These are phyloP conservation scores for Arthrobotrys iridis DNA, from an alignment of 2,329 filamentous ascomycete species.

Conservation along the genomic window DNA sequence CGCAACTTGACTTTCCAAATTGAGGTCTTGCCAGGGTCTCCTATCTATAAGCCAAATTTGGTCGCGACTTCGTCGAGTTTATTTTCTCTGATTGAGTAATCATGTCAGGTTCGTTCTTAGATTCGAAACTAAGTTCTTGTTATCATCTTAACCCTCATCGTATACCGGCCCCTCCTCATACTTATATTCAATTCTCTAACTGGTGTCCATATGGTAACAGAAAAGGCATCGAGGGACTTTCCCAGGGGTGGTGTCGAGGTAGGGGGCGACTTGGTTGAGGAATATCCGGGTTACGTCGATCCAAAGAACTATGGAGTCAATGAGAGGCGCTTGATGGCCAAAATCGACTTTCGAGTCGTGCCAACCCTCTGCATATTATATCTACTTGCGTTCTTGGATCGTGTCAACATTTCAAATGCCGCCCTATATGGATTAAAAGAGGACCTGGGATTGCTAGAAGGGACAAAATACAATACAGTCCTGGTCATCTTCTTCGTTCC, in stretches of 20 bases:
- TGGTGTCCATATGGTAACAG: slow-evolving; percentile 14
- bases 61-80: slow-evolving; percentile 22
- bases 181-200: neutral
- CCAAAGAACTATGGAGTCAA: slow-evolving; percentile 49
- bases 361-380: slow-evolving; percentile 79
- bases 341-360: slow-evolving; percentile 76
- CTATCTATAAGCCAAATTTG: slow-evolving; percentile 47
- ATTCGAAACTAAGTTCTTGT: neutral
- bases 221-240: slow-evolving; percentile 36
- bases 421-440: slow-evolving; percentile 72
- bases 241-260: slow-evolving; percentile 39
- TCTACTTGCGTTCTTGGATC: slow-evolving; percentile 74
- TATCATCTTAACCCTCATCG: neutral
- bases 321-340: slow-evolving; percentile 73
- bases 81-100: slow-evolving; percentile 19
- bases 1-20: slow-evolving; percentile 37
- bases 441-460: slow-evolving; percentile 70
- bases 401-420: slow-evolving; percentile 84
- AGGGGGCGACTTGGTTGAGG: slow-evolving; percentile 40
- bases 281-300: slow-evolving; percentile 43
- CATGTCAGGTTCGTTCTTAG: slow-evolving; percentile 52
- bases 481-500: slow-evolving; percentile 85
- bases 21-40: slow-evolving; percentile 38
- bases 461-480: slow-evolving; percentile 75
- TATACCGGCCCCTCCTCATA: too few species aligned